Base-by-base conservation (phyloP, 177 flowering plant genomes). In the Vitis hybrid region DNA sequence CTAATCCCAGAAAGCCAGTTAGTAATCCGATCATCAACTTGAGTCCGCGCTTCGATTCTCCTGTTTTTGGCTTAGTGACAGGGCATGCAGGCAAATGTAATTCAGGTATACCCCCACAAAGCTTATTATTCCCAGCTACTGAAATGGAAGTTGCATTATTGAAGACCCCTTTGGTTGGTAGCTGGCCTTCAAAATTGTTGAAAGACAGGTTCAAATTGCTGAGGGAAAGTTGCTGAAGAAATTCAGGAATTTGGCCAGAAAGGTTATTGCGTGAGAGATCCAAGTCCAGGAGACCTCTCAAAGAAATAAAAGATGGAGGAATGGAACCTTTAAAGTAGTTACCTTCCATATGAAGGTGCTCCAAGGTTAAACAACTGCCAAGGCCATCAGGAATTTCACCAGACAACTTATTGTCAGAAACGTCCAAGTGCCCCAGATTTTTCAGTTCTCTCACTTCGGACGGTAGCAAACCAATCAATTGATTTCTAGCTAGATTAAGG, bases 381-480 rank as follows among this genome's bases (percentile, higher is more conserved):
- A 65, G 53, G 26, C 13, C 52, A 2, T 4, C 2, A 18, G 68
- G 49, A 22, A 65, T 51, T 51, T 65, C 68, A 9, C 68, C 68
- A 26, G 60, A 29, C 1, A 56, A 33, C 14, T 49, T 33, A n/a
- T 79, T 79, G 0, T 65, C 19, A 3, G 72, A 76, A 4, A 76
- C 1, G 45, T 70, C 77, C 13, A 79, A 49, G 3, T 0, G 2
- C 1, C 3, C 6, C 5, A 74, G 19, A 39, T 65, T 51, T 29
- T 15, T 63, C 65, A 77, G 22, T 14, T 70, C 53, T 0, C 80
- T 78, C 4, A 81, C 60, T 61, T 74, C 76, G 3, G 7, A 1
- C 0, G 78, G 74, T 9, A 80, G 5, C 13, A 59, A 5, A 10
- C 80, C 80, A 29, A 2, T 22, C 1, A 77, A 66, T 20, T 45